Base-by-base conservation (phyloP, 768 basidiomycete genomes). In the Udeniomyces megalosporus region DNA sequence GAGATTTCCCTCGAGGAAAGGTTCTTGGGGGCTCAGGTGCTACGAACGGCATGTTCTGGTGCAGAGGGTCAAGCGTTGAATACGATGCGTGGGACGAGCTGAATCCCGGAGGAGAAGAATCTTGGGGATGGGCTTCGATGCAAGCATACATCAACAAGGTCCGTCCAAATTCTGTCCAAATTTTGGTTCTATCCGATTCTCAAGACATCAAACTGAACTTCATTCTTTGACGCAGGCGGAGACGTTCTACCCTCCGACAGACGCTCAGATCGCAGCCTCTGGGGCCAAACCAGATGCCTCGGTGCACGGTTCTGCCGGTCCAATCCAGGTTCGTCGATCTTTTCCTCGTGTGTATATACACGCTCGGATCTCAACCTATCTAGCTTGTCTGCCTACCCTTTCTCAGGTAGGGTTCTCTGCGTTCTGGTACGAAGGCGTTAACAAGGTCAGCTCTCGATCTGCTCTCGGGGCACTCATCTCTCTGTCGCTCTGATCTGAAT, bases 11-110 rank as follows among this genome's bases (percentile, higher is more conserved):
- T 20, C 60, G 75, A 68, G 85, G 84, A 38, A 82, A 81, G 71
- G 79, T 82, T 49, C 76, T 86, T 28, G 84, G 84, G 57, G 84
- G 84, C 6, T 82, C 80, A 0, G 78, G 81, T 29, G 82, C 84
- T 17, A 76, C 84, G 58, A 86, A 86, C 71, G 83, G 82, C 53
- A 77, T 85, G 77, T 84, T 82, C 74, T 74, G 79, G 66, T 67
- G 70, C 49, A 42, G 55, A 28, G 59, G 56, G 22, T 56, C 49
- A 12, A 32, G 26, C 20, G 45, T 42, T 29, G 67, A 66, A 78
- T 82, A 58, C 78, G 81, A 12, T 81, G 63, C 82, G 7, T 65
- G 63, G 63, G 47, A 58, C 34, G 32, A 68, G 71, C 75, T 62
- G 66, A 73, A 73, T 60, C 72, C 72, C 17, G 65, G 66, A 53